Conservation (phyloP, 2,329 filamentous ascomycete genomes). For the Aspergillus nomiae region DNA sequence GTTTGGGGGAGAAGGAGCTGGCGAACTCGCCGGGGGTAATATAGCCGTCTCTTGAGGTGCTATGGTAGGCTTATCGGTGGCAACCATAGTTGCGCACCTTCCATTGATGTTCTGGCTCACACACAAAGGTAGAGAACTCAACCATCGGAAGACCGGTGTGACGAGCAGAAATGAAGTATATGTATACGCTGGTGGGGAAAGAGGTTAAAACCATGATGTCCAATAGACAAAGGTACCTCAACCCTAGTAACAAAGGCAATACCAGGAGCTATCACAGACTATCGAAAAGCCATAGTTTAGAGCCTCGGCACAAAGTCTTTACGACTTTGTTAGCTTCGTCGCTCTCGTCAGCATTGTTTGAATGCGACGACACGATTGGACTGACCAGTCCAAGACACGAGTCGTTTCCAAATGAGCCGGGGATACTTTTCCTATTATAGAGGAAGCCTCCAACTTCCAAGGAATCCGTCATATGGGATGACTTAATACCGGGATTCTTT, state of each 20-base stretch:
- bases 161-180: not conserved
- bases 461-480: not conserved
- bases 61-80: not conserved
- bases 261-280: not conserved
- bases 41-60: not conserved
- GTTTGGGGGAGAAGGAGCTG: constrained; percentile 11
- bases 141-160: not conserved
- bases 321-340: not conserved
- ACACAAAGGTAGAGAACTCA: not conserved
- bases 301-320: not conserved
- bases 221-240: not conserved
- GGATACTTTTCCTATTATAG: too few relatives aligned
- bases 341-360: not conserved
- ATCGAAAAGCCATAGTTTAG: not conserved
- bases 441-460: not conserved
- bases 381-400: not conserved
- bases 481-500: not conserved
- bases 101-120: not conserved
- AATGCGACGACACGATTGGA: not conserved
- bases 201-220: not conserved
- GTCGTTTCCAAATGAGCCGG: too few relatives aligned
- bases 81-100: not conserved
- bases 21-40: not conserved
- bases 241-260: not conserved
- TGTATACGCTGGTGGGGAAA: not conserved